Percentiles rank a stretch among this genome's conserved stretches.
phyloP scores from a whole-genome alignment of 805 yeast genomes.

The Metschnikowia lachancei region DNA sequence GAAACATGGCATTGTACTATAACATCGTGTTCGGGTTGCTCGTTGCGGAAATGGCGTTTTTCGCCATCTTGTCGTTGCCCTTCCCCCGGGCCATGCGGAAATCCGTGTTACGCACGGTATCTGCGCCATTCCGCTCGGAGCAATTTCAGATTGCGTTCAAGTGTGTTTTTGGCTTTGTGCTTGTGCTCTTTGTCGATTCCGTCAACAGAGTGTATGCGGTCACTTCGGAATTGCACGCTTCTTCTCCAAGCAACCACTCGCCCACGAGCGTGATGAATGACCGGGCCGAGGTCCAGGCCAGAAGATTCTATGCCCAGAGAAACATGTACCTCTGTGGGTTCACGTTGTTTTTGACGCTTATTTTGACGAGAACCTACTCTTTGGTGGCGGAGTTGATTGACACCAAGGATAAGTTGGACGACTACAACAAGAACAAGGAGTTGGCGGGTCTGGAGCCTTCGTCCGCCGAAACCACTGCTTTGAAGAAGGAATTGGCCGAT shows the following conservation, averaged over 20 bases:
- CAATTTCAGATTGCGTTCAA: constrained; percentile 74
- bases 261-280: constrained; percentile 42
- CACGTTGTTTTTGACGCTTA: constrained; percentile 83
- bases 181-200: constrained; percentile 82
- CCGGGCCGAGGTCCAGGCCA: constrained; percentile 81
- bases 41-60: constrained; percentile 72
- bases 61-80: constrained; percentile 80
- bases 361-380: constrained; percentile 78
- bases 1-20: constrained; percentile 43
- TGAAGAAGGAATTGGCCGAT: constrained; percentile 46
- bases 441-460: constrained; percentile 22
- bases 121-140: constrained; percentile 67
- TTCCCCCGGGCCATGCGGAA: constrained; percentile 73
- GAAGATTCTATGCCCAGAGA: constrained; percentile 93
- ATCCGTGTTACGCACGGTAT: constrained; percentile 58
- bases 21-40: constrained; percentile 69
- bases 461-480: constrained; percentile 41
- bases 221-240: constrained; percentile 53
- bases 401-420: constrained; percentile 59
- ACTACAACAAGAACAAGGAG: constrained; percentile 24
- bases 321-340: constrained; percentile 95
- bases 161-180: constrained; percentile 78
- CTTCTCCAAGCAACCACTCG: constrained; percentile 19
- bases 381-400: constrained; percentile 70
- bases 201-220: constrained; percentile 78